Base-by-base conservation (phyloP, 768 basidiomycete species). In the Neoboletus brunneissimus region DNA sequence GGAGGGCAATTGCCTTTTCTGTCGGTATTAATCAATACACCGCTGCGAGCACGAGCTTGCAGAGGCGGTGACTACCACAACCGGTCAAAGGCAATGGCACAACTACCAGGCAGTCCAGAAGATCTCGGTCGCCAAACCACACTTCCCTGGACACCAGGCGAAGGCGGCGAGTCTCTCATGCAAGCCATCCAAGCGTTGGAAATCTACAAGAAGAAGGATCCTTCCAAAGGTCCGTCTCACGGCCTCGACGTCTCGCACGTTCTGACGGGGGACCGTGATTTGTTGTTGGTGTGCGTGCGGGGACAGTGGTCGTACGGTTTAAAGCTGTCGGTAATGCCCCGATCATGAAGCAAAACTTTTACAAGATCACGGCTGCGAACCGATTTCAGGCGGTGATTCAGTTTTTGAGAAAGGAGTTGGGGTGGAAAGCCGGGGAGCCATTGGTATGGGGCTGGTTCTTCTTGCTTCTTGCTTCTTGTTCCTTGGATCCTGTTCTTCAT, bases 271-370 rank as follows among this genome's bases (percentile, higher is more conserved):
- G 4, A 18, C 18, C 23, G 3, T 29, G 23, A 2, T 48, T 31
- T 10, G 22, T 10, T 32, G 25, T 41, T 11, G 48, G 29, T 6
- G 15, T 12, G 18, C 18, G 34, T 9, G 5, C 2, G 44, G n/a
- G 13, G 5, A 45, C 69, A 98, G 96, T 98, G 49, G 87, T 98
- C 59, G 92, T 99, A 11, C 87, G 94, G 43, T 99, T 99, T 83
- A 95, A 95, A 71, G 94, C 96, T 2, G 91, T 97, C 11, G 96
- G 96, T 45, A 95, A 96, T 64, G 96, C 95, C 1, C 96, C 96
- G 0, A 94, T 99, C 66, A 97, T 99, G 95, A 95, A 90, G 75
- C 92, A 96, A 75, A 98, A 96, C 76, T 91, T 95, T 64, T 98
- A 94, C 84, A 96, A 95, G 79, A 95, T 98, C 67, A 94, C 94